Evolutionary conservation across 2,329 filamentous ascomycete genomes (phyloP), one percentile per base, ranked within the genome.

Genomic region (Calcarisporium arbuscula): DNA sequence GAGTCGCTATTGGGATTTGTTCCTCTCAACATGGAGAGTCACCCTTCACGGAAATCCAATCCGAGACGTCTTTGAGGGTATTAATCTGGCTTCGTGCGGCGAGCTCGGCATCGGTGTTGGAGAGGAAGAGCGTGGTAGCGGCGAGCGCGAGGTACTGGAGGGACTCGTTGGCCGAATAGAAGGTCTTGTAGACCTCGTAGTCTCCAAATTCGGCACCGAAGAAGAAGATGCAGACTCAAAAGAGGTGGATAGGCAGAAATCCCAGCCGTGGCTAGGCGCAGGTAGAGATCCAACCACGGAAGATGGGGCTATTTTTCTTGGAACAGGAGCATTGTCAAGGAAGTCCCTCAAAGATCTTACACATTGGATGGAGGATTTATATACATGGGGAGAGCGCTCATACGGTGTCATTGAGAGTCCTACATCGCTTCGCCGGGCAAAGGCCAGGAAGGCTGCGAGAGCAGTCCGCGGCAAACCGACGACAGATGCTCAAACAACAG

Each of bases 21-120:
- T 72, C 40, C 51, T 80, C 14, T 72, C 73, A 1, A 80, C 78
- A 1, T 98, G 92, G 92, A 87, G 90, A 47, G 83, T 96, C 10
- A 73, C 95, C 45, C 70, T 98, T 27, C 85, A 90, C 52, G 90
- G 88, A 8, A 95, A 94, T 49, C 92, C 92, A 0, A 80, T 82
- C 3, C 76, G 82, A 2, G 81, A 82, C 43, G 69, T 94, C 5
- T 88, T 87, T 50, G 78, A 82, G 9, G 88, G 85, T 6, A 78
- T 95, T 52, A 95, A 94, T 57, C 70, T 98, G 20, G 86, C 89
- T 10, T 85, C 83, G 6, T 88, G 86, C 21, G 90, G 92, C 14
- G 90, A 96, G 61, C 74, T 96, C 18, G 92, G 92, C 12, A 77
- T 95, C 29, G 92, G 92, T 0, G 92, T 96, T 2, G 92, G 92